Base-by-base conservation (phyloP, 768 basidiomycete genomes). In the Peribolospora baueri region DNA sequence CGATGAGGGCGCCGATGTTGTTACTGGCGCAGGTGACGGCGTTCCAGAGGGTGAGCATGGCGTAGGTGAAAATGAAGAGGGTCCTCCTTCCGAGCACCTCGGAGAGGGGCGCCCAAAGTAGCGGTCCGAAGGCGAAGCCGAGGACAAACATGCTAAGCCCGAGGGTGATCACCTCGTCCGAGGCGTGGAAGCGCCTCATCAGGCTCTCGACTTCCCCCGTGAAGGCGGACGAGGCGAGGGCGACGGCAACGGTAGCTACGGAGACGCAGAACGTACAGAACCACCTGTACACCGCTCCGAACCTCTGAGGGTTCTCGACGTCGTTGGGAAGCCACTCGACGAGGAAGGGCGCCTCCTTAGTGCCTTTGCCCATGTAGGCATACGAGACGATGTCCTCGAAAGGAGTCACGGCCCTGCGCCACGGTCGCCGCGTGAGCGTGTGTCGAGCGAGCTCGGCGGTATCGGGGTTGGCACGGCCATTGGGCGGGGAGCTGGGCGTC, bases 11-110 rank as follows among this genome's bases (percentile, higher is more conserved):
- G 56, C 72, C 68, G 50, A 80, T 74, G 63, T 79, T 78, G 3
- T 67, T 68, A 0, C 77, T 76, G 5, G 80, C 70, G 0, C 77
- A 75, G 67, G 78, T 76, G 4, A 76, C 78, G 36, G 81, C 66
- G 58, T 72, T 72, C 58, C 65, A 57, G 57, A 69, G 67, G 11
- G 65, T 58, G 64, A 80, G 80, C 4, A 63, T 56, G 7, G 65
- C 51, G 70, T 78, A 75, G 0, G 77, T 68, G 56, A 67, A 42
- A 60, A 71, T 60, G 55, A 70, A 69, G 56, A 71, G 57, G 37
- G 63, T 62, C 42, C 66, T 61, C 2, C 70, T 65, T 2, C 70
- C 70, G 57, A 64, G 68, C 1, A 65, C 56, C 56, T 71, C 69
- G 36, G 58, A 62, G 5, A 63, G 53, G 2, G 64, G 63, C 0